A percentile compares a stretch with the other conserved stretches of the same genome.
Conservation (phyloP, 2,329 filamentous ascomycete species). For the Acrodontium crateriforme region DNA sequence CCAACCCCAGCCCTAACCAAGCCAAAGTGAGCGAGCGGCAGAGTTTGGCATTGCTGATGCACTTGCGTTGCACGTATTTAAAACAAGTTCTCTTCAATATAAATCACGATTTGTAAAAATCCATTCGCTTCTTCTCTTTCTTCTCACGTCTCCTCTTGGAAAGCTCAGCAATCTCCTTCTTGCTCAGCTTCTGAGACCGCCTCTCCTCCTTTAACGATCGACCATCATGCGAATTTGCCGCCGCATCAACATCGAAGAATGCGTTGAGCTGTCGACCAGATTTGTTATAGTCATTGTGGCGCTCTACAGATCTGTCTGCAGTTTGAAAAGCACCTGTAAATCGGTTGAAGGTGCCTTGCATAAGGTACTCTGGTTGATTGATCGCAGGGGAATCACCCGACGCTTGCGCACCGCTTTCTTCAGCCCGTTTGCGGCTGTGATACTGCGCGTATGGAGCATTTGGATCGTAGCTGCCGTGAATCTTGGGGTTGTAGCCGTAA, state of each 20-base stretch:
- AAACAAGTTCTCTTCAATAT: no score
- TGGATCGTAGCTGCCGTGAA: slow-evolving; percentile 93
- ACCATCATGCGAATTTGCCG: slow-evolving; percentile 80
- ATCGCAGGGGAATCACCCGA: slow-evolving; percentile 14
- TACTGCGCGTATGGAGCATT: slow-evolving; percentile 74
- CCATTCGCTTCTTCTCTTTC: slow-evolving; percentile 88
- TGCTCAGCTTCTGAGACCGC: slow-evolving; percentile 67
- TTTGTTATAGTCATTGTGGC: slow-evolving; percentile 79
- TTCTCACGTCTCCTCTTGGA: slow-evolving; percentile 77
- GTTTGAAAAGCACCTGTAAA: slow-evolving; percentile 77
- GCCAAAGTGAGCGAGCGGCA: no score
- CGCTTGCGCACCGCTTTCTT: slow-evolving; percentile 21
- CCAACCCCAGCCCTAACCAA: no score
- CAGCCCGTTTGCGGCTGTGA: slow-evolving; percentile 19
- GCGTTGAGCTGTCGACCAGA: slow-evolving; percentile 77
- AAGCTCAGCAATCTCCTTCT: slow-evolving; percentile 78
- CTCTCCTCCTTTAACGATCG: slow-evolving; percentile 84
- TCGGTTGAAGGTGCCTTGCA: slow-evolving; percentile 72
- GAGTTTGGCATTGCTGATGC: no score
- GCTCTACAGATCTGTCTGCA: slow-evolving; percentile 52
- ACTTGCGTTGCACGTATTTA: no score
- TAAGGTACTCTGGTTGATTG: slow-evolving; percentile 38
- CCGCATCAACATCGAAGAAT: slow-evolving; percentile 91
- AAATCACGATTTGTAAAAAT: slow-evolving; percentile 82
- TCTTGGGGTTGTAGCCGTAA: slow-evolving; percentile 78